Evolutionary conservation across 139 green algal species (phyloP), one percentile per base, ranked within the genome.

Genomic region (Closterium sp.): DNA sequence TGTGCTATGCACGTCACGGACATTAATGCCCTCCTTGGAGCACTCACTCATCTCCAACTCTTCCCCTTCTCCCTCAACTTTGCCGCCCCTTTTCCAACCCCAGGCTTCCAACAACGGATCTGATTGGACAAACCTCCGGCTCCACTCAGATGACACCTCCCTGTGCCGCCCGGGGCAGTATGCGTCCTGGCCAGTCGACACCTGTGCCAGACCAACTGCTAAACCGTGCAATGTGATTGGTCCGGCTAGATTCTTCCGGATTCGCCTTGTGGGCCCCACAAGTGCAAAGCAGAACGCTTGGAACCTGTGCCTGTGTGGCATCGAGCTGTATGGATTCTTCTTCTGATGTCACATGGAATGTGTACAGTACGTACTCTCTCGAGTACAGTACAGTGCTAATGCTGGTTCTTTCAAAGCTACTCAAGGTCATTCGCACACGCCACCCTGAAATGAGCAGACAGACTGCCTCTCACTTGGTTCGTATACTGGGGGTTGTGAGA

Each of bases 261-360:
- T 92, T 31, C 36, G 30, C 28, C 84, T 92, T 21, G 34, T 33
- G 90, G 90, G 83, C 28, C 90, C 90, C 31, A 84, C 90, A 38
- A 86, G 30, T 34, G 31, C 23, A 33, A 81, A n/a, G 28, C 23
- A 87, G 10, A 92, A 89, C 10, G n/a, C 90, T 7, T 92, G 33
- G 32, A 69, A 92, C 90, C 33, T 92, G 30, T 92, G 30, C 16
- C 19, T 92, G 21, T 92, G 85, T 25, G 90, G 66, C 84, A 25
- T 92, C 8, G 90, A 92, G 12, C 16, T 92, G 21, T 92, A 92
- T 83, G 90, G 90, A 9, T 92, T 84, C 90, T 92, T 91, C 69
- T 30, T 34, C 33, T 90, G 32, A 89, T n/a, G n/a, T n/a, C n/a
- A n/a, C n/a, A n/a, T n/a, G n/a, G n/a, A n/a, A n/a, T n/a, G n/a